Percentiles rank a stretch among this genome's conserved stretches.
Evolutionary conservation across 805 yeast genomes (phyloP).

Genomic region (Aciculoconidium aculeatum): DNA sequence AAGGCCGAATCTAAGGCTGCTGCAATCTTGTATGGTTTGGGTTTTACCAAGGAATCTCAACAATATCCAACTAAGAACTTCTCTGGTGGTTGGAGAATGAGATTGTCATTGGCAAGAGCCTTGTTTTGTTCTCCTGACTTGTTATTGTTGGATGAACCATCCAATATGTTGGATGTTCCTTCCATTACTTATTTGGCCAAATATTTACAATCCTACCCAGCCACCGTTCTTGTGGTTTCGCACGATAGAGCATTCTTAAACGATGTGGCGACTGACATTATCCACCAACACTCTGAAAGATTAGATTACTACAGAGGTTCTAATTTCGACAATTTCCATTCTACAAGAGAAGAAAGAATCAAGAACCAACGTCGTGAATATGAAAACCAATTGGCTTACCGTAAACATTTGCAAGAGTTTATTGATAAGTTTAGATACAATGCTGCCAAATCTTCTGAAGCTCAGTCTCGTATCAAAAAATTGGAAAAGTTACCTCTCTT

Average conservation of each 20-base stretch:
- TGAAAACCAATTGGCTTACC: conserved; percentile 93
- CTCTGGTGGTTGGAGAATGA: conserved; percentile 99
- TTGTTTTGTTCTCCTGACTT: conserved; percentile 95
- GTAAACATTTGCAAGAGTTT: conserved; percentile 89
- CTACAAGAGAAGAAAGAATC: conserved; percentile 91
- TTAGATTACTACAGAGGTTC: conserved; percentile 93
- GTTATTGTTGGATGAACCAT: conserved; percentile 93
- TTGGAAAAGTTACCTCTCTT: conserved; percentile 88
- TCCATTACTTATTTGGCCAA: conserved; percentile 90
- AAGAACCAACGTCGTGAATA: conserved; percentile 92
- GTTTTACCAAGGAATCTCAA: conserved; percentile 88
- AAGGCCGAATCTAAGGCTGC: conserved; percentile 98
- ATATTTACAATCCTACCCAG: conserved; percentile 82
- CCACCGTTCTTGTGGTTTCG: conserved; percentile 92
- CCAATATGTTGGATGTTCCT: conserved; percentile 99
- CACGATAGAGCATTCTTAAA: conserved; percentile 96
- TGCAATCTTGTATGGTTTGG: conserved; percentile 84
- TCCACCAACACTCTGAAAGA: conserved; percentile 96
- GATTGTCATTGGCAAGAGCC: conserved; percentile 96
- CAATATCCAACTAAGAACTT: conserved; percentile 77
- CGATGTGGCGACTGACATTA: conserved; percentile 97
- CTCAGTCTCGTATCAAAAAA: conserved; percentile 96
- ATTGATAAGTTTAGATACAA: conserved; percentile 96
- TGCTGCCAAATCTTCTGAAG: conserved; percentile 96
- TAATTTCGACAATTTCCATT: conserved; percentile 86